A percentile compares a stretch with the other conserved stretches of the same genome.
phyloP scores from a whole-genome alignment of 345 rosid species.

The Theobroma cacao region DNA sequence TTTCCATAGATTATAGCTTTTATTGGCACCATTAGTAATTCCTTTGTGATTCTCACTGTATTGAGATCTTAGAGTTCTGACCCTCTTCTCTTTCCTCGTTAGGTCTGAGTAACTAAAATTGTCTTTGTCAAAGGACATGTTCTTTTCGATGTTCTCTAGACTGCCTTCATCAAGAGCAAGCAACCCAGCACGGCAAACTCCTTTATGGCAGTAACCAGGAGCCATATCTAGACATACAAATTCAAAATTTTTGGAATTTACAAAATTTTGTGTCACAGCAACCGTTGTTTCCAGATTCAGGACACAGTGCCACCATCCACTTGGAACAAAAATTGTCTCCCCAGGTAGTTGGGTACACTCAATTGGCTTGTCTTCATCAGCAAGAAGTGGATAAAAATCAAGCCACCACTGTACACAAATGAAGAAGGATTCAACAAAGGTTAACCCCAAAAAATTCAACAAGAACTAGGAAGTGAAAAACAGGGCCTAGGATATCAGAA shows the following conservation, averaged over 20 bases:
- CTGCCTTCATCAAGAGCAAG: constrained; percentile 68
- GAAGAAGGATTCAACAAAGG: constrained; percentile 5
- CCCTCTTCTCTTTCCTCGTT: constrained; percentile 80
- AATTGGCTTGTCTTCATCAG: constrained; percentile 88
- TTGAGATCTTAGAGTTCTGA: constrained; percentile 34
- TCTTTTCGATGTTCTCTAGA: constrained; percentile 35
- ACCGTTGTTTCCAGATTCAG: constrained; percentile 85
- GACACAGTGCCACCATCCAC: constrained; percentile 99
- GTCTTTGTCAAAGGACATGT: constrained; percentile 29
- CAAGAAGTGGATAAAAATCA: constrained; percentile 89
- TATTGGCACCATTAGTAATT: constrained; percentile 31
- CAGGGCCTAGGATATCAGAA: constrained; percentile 13
- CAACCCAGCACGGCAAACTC: constrained; percentile 89
- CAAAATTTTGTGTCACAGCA: constrained; percentile 95
- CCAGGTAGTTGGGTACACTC: constrained; percentile 90
- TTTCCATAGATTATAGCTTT: constrained; percentile 50
- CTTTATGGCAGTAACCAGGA: constrained; percentile 94
- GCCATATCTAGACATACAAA: constrained; percentile 95
- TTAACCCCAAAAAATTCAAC: constrained; percentile 5
- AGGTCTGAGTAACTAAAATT: constrained; percentile 51
- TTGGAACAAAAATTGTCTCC: constrained; percentile 92
- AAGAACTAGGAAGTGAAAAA: constrained; percentile 15
- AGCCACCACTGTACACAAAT: constrained; percentile 80
- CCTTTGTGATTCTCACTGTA: constrained; percentile 33
- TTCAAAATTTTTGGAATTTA: constrained; percentile 74